phyloP scores from a whole-genome alignment of 805 yeast species.

The Cyberlindnera suaveolens region DNA sequence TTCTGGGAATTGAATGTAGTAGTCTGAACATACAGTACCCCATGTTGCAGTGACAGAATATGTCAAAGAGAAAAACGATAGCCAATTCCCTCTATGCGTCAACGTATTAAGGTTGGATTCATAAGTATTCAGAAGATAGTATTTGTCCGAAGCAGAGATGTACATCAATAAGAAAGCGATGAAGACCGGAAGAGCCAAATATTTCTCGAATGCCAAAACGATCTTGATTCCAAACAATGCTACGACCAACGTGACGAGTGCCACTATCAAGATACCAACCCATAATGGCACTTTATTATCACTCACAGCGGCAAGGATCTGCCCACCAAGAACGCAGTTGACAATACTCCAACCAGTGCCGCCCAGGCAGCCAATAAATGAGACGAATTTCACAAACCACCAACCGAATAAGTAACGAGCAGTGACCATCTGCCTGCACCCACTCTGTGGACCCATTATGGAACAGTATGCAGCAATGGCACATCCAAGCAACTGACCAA shows the following conservation, averaged over 20 bases:
- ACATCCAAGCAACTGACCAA: constrained; percentile 66
- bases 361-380: constrained; percentile 66
- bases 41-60: constrained; percentile 83
- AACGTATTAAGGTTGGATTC: constrained; percentile 23
- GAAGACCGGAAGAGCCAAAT: constrained; percentile 62
- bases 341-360: constrained; percentile 87
- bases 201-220: constrained; percentile 59
- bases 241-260: constrained; percentile 54
- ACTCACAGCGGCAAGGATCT: constrained; percentile 61
- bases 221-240: constrained; percentile 76
- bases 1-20: constrained; percentile 77
- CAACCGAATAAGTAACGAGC: constrained; percentile 80
- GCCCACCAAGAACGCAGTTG: constrained; percentile 83
- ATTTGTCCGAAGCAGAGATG: constrained; percentile 49
- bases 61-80: constrained; percentile 67
- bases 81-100: constrained; percentile 57
- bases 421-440: constrained; percentile 83
- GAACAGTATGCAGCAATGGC: constrained; percentile 76
- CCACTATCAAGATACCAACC: constrained; percentile 70
- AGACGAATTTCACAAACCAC: constrained; percentile 75
- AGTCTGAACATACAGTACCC: constrained; percentile 85
- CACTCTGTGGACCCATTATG: constrained; percentile 85
- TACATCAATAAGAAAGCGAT: constrained; percentile 63
- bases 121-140: constrained; percentile 25
- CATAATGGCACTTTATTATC: constrained; percentile 60